Base-by-base conservation (phyloP, 2,329 filamentous ascomycete genomes). In the Colletotrichum sp. region DNA sequence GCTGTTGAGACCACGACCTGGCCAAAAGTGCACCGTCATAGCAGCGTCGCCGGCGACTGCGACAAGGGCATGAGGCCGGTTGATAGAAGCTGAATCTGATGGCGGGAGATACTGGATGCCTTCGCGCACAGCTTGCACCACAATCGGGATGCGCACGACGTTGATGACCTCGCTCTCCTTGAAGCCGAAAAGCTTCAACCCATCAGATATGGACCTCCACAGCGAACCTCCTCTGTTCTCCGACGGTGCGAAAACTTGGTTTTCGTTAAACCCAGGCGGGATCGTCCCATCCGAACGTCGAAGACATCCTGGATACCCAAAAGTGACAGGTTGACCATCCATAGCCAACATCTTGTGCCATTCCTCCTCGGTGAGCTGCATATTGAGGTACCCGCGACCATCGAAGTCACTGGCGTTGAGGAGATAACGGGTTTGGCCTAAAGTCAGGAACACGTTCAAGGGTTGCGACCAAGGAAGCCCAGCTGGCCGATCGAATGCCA, bases 391-490 rank as follows among this genome's bases (percentile, higher is more conserved):
- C 3, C 58, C 58, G 83, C 74, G 84, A 84, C 83, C 81, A 38
- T 84, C 82, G 48, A 79, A 77, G 59, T 84, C 80, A 68, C 82
- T 83, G 12, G 83, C 83, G 62, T 85, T 85, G n/a, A 85, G 79
- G 18, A 84, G 77, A 56, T 84, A 85, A 0, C 83, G 78, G 0
- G 82, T 85, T 75, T 85, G 83, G 9, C 82, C 82, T 2, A 85
- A 78, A 0, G 83, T 85, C 7, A 85, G 77, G 67, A 84, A 84
- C 52, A 85, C 79, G 66, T 85, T 85, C 12, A 84, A 76, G 2
- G 82, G 79, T 73, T 85, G 83, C 24, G 80, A 81, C 81, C 82
- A 82, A 2, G 83, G 83, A 65, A 85, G 69, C 1, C 83, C 82
- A 8, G 83, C 5, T 84, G 77, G 1, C 83, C 83, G 2, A 32